Evolutionary conservation across 768 basidiomycete genomes (phyloP), one percentile per base, ranked within the genome.

Genomic region (Boletus vinaceobasis): DNA sequence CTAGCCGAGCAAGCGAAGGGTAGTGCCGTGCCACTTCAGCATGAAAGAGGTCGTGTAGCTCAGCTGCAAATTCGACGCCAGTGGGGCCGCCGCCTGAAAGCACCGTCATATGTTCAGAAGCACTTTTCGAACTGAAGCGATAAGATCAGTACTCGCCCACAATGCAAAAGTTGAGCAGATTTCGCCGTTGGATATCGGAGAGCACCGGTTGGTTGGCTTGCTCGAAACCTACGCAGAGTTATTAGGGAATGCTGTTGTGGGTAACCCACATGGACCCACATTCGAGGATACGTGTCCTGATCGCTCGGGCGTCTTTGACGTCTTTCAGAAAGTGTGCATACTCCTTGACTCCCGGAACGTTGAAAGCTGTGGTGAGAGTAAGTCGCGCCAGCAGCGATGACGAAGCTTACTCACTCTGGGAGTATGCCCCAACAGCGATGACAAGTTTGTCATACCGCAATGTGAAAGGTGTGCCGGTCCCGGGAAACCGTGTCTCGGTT

Each of bases 351-450:
- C 88, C 88, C 2, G 87, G 87, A 40, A 86, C 76, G 56, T 80
- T 72, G 71, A 88, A 88, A 4, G 87, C 86, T 87, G 59, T 10
- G 38, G 47, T 31, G 31, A 47, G 17, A n/a, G 3, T 58, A 33
- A 60, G 45, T 33, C 21, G 40, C 9, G 49, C 39, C 11, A 11
- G 32, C 36, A 36, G 32, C 60, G 33, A 45, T 50, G 61, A 55
- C 48, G 29, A 31, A 33, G 32, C 5, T 36, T 3, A 60, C 80
- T 48, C 62, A 90, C 90, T 93, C 67, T 93, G 90, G 3, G 81
- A 84, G 71, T 93, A 93, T 43, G 88, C 87, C 3, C 93, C 93
- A 1, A 91, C 90, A 7, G 89, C 85, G 45, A 95, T 83, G 51
- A 94, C 82, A 13, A 94, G 78, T 66, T 88, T 90, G 70, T 94